These are phyloP conservation scores for Acanthamoeba castellanii DNA, from an alignment of 208 protist species.

Conservation along the genomic window DNA sequence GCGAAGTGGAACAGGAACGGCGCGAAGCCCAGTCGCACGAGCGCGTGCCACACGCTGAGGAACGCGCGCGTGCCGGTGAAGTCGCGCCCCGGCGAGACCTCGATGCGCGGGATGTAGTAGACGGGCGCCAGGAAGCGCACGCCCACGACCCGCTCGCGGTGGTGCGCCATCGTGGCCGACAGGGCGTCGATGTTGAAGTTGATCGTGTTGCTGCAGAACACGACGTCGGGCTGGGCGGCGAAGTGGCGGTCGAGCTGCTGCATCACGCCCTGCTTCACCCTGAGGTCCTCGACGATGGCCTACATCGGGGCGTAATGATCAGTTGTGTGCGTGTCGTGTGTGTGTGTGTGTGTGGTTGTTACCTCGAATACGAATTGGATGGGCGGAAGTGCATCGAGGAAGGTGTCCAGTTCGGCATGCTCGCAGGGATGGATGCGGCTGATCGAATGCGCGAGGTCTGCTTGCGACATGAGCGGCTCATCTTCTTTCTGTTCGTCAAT, in stretches of 20 bases:
- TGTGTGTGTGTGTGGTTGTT: neutral
- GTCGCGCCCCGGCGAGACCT: neutral
- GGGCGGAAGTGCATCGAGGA: neutral
- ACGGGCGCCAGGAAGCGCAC: constrained; percentile 4
- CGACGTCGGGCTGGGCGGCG: neutral
- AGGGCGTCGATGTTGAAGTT: constrained; percentile 43
- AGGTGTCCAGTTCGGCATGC: neutral
- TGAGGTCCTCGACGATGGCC: neutral
- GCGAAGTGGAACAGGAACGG: constrained; percentile 29
- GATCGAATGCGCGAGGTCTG: neutral
- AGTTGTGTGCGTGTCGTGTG: neutral
- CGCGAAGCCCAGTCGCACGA: neutral
- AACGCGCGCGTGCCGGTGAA: neutral
- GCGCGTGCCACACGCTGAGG: neutral
- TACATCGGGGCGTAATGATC: neutral
- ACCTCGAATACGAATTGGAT: constrained; percentile 27
- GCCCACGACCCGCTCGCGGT: neutral
- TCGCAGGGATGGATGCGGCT: neutral
- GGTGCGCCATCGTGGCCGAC: neutral
- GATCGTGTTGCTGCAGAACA: constrained; percentile 28
- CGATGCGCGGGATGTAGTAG: neutral
- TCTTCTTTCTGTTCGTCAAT: neutral
- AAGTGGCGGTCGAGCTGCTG: neutral
- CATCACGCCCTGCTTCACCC: neutral
- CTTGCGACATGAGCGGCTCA: neutral